These are phyloP conservation scores for Juncus effusus DNA, from an alignment of 176 grass and related monocot species.

Conservation along the genomic window DNA sequence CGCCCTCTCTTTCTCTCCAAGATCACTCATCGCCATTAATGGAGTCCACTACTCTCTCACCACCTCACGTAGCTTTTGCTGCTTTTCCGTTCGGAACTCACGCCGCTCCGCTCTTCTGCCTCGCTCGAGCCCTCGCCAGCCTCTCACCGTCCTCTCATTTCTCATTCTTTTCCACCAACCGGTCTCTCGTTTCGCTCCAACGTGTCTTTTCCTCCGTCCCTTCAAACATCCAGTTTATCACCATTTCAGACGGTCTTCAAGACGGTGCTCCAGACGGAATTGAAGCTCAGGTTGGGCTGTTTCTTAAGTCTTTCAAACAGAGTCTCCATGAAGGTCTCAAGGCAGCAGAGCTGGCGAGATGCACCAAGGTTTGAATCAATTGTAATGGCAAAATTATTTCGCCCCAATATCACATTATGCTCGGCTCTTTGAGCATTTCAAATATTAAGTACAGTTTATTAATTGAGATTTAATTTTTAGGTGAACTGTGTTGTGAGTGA, in stretches of 20 bases:
- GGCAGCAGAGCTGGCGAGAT: neutral
- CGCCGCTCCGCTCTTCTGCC: slow-evolving; percentile 8
- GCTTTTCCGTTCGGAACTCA: slow-evolving; percentile 34
- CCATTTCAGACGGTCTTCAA: slow-evolving; percentile 12
- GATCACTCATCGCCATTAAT: too few relatives aligned
- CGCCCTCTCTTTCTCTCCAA: too few relatives aligned
- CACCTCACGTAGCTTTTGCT: slow-evolving; percentile 19
- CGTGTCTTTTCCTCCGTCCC: neutral
- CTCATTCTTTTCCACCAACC: slow-evolving; percentile 29
- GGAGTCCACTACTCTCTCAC: neutral
- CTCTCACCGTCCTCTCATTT: neutral
- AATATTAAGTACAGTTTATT: too few relatives aligned
- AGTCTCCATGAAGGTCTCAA: slow-evolving; percentile 15
- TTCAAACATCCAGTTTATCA: slow-evolving; percentile 16
- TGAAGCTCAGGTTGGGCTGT: slow-evolving; percentile 21
- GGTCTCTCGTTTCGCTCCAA: slow-evolving; percentile 18
- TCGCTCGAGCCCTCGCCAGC: slow-evolving; percentile 21
- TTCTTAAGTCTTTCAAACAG: slow-evolving; percentile 11
- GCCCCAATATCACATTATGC: too few relatives aligned
- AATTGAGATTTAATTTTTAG: too few relatives aligned
- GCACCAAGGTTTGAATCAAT: neutral
- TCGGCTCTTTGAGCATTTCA: too few relatives aligned
- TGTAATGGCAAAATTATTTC: too few relatives aligned
- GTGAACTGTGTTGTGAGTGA: slow-evolving; percentile 31
- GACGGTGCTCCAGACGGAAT: neutral